Evolutionary conservation across 2,329 filamentous ascomycete genomes (phyloP), one percentile per base, ranked within the genome.

Genomic region (Pestalotiopsis sp.): DNA sequence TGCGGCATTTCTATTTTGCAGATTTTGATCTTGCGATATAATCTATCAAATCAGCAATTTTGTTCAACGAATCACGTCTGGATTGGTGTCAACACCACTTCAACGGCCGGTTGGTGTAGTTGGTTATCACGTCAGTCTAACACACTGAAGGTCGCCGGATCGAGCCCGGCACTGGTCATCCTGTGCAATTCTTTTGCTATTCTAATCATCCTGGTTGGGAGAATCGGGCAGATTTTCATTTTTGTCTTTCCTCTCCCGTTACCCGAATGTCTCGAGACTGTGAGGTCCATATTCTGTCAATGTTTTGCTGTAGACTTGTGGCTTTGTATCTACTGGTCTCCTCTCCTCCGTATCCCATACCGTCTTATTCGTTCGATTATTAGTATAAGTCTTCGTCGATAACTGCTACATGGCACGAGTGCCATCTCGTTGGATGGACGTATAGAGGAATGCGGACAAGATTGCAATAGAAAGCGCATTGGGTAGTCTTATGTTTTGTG

Each of bases 91-190:
- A 23, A 66, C 64, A 66, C 64, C 64, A 38, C 38, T 56, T 58
- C 64, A 56, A 66, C 41, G 67, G 67, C 57, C 60, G 58, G 68
- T 57, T 79, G 77, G 77, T 78, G 78, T 80, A 74, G 81, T 83
- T 82, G 81, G 81, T 83, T 82, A 83, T 83, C 81, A 83, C 82
- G 78, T 83, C 80, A 82, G 81, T 82, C 80, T 83, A 83, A 83
- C 80, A 79, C 76, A 78, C 77, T 78, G 76, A 78, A 78, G 77
- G 77, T 78, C 76, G 74, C 75, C 76, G 75, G 77, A 77, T 78
- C 77, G 75, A 77, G 73, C 75, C 76, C 76, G 75, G 75, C 73
- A 73, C 73, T 72, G 73, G 75, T 77, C 75, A 77, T 41, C 4
- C 45, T 38, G 52, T 66, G 45, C 52, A 27, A 27, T 38, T 20